Evolutionary conservation across 2,329 filamentous ascomycete species (phyloP).

Genomic region (Aspergillus brasiliensis): DNA sequence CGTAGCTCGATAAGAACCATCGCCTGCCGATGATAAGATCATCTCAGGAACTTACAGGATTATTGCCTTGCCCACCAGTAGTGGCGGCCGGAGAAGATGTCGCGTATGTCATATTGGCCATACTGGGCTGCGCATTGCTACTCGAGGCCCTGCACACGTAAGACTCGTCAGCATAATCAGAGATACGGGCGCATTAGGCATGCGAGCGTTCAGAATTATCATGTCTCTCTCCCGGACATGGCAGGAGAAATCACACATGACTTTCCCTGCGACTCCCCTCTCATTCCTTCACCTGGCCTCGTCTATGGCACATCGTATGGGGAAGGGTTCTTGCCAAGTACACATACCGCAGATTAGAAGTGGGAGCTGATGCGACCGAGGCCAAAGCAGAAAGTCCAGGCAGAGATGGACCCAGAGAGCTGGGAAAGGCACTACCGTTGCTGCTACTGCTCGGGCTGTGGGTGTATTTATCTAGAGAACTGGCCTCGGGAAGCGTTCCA

Average conservation of each 20-base stretch:
- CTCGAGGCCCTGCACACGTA: constrained; percentile 33
- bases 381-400: constrained; percentile 63
- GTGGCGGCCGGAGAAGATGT: constrained; percentile 67
- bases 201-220: not conserved
- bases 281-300: not conserved
- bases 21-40: not conserved
- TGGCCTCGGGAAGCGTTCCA: constrained; percentile 34
- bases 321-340: not conserved
- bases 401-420: constrained; percentile 47
- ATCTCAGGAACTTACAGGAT: constrained; percentile 40
- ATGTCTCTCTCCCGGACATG: not conserved
- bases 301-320: not conserved
- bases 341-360: constrained; percentile 56
- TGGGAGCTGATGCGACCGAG: constrained; percentile 56
- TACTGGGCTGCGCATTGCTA: constrained; percentile 53
- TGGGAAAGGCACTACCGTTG: constrained; percentile 31
- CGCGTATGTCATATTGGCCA: constrained; percentile 63
- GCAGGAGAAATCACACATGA: not conserved
- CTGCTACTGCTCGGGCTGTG: constrained; percentile 26
- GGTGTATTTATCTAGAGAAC: constrained; percentile 32
- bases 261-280: not conserved
- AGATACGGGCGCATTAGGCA: not conserved
- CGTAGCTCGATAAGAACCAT: constrained; percentile 2
- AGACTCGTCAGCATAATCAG: constrained; percentile 26
- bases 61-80: constrained; percentile 61